These are phyloP conservation scores for Tuber borchii DNA, from an alignment of 495 filamentous ascomycete genomes.

Conservation along the genomic window DNA sequence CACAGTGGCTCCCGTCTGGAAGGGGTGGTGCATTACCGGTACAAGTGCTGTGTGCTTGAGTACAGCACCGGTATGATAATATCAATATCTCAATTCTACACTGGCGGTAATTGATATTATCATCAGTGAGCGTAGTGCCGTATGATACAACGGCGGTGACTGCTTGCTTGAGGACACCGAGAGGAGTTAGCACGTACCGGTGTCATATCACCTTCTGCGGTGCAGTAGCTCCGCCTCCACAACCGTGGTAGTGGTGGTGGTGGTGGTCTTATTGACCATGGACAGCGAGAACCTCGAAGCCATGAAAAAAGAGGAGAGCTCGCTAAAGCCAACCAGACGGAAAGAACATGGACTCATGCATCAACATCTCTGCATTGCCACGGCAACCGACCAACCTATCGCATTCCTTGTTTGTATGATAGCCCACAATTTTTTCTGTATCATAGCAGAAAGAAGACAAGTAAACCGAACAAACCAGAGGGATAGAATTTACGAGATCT, in stretches of 20 bases:
- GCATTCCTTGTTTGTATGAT: neutral
- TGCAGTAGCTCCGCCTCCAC: neutral
- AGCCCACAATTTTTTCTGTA: neutral
- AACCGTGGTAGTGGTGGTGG: too few species aligned
- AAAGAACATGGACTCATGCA: neutral
- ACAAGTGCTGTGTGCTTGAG: neutral
- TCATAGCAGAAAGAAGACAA: neutral
- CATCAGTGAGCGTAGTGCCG: neutral
- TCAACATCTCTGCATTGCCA: neutral
- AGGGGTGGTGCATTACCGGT: neutral
- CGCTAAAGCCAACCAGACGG: neutral
- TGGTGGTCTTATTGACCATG: neutral
- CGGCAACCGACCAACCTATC: neutral
- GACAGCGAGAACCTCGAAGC: neutral
- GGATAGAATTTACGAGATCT: neutral
- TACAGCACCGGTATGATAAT: neutral
- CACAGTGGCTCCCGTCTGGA: neutral
- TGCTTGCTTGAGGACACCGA: neutral
- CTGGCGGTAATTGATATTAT: neutral
- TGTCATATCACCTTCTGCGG: neutral
- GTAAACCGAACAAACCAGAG: constrained; percentile 1
- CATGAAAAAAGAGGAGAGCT: neutral
- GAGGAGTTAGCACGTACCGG: neutral
- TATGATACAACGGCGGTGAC: neutral
- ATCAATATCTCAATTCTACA: neutral